A percentile compares a stretch with the other conserved stretches of the same genome.
Conservation (phyloP, 2,329 filamentous ascomycete species). For the Pseudopithomyces maydicus region DNA sequence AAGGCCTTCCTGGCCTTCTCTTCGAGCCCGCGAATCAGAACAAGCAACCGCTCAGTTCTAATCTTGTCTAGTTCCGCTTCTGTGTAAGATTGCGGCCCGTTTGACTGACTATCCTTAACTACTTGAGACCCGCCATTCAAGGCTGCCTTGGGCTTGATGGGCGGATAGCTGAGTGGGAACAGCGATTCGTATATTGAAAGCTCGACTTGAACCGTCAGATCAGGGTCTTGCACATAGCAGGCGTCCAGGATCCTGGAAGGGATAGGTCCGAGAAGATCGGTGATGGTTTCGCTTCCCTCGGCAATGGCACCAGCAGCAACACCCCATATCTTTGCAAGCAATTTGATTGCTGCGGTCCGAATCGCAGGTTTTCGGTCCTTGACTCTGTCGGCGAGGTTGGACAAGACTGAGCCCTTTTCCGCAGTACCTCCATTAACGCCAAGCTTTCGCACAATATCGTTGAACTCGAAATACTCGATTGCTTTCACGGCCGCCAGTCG, state of each 20-base stretch:
- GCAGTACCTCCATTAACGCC: conserved; percentile 75
- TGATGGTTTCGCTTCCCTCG: conserved; percentile 77
- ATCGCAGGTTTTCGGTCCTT: conserved; percentile 84
- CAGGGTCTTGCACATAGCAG: conserved; percentile 86
- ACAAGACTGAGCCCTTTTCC: conserved; percentile 77
- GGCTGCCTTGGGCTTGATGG: conserved; percentile 61
- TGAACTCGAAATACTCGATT: conserved; percentile 79
- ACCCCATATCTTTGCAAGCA: conserved; percentile 89
- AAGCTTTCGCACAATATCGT: conserved; percentile 80
- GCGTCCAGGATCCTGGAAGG: conserved; percentile 85
- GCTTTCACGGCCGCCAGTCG: conserved; percentile 86
- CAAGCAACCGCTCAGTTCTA: conserved; percentile 80
- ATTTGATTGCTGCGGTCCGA: conserved; percentile 82
- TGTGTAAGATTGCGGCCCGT: conserved; percentile 49
- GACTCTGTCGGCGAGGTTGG: conserved; percentile 82
- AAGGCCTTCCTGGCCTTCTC: conserved; percentile 82
- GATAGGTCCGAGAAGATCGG: conserved; percentile 76
- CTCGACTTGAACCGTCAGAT: conserved; percentile 84
- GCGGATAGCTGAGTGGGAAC: conserved; percentile 86
- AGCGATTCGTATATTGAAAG: conserved; percentile 85
- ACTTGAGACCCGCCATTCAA: conserved; percentile 64
- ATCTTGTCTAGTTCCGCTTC: conserved; percentile 72
- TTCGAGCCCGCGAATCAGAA: conserved; percentile 80
- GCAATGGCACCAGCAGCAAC: conserved; percentile 87
- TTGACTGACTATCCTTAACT: conserved; percentile 61